These are phyloP conservation scores for Leishmania amazonensis DNA, from an alignment of 208 protist species.

Conservation along the genomic window DNA sequence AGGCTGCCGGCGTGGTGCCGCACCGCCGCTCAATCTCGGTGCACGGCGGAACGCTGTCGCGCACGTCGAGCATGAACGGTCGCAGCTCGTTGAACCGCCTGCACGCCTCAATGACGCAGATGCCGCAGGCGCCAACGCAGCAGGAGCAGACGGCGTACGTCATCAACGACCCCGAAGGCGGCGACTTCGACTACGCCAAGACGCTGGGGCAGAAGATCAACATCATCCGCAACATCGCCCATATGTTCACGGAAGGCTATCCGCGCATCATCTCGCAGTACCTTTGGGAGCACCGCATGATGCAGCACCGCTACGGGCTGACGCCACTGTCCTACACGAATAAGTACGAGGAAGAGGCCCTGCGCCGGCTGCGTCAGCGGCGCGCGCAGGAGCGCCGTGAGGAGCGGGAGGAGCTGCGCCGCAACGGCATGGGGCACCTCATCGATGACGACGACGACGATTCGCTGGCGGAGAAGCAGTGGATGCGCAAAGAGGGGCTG, in stretches of 20 bases:
- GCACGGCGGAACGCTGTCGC: slow-evolving; percentile 9
- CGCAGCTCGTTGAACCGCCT: slow-evolving; percentile 32
- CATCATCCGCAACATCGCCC: slow-evolving; percentile 87
- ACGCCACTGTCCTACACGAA: slow-evolving; percentile 78
- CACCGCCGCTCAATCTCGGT: slow-evolving; percentile 45
- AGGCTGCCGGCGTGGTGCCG: slow-evolving; percentile 76
- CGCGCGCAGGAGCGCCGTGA: slow-evolving; percentile 43
- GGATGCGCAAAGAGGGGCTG: slow-evolving; percentile 52
- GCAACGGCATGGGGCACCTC: slow-evolving; percentile 37
- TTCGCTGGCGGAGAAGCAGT: slow-evolving; percentile 31
- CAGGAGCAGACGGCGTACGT: slow-evolving; percentile 49
- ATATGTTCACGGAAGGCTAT: slow-evolving; percentile 92
- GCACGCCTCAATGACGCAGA: slow-evolving; percentile 30
- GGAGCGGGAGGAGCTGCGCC: slow-evolving; percentile 45
- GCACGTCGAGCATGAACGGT: slow-evolving; percentile 25
- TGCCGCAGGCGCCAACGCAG: slow-evolving; percentile 10
- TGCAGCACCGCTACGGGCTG: slow-evolving; percentile 79
- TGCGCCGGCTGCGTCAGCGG: slow-evolving; percentile 63
- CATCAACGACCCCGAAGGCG: slow-evolving; percentile 85
- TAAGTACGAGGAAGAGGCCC: slow-evolving; percentile 78
- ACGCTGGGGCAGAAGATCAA: slow-evolving; percentile 45
- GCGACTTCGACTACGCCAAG: slow-evolving; percentile 71
- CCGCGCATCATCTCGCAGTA: slow-evolving; percentile 89
- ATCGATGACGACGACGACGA: slow-evolving; percentile 41
- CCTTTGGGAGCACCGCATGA: slow-evolving; percentile 82